These are phyloP conservation scores for Chimonanthus praecox DNA, from an alignment of 164 flowering plant species.

Conservation along the genomic window DNA sequence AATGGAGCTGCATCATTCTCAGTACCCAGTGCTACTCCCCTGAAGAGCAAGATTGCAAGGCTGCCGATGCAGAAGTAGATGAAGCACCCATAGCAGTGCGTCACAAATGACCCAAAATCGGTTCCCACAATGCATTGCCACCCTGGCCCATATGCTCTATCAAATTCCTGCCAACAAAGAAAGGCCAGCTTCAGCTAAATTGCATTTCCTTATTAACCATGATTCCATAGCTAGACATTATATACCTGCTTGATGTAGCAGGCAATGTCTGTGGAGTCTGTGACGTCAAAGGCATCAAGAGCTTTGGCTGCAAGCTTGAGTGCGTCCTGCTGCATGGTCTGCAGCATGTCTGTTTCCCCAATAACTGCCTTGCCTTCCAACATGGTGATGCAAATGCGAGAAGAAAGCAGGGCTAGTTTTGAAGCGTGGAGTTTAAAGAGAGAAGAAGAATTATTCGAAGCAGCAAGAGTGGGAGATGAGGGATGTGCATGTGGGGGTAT, in stretches of 20 bases:
- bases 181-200: too few species aligned
- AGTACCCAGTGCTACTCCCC: constrained; percentile 30
- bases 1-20: too few species aligned
- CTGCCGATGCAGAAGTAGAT: constrained; percentile 67
- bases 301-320: constrained; percentile 78
- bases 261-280: constrained; percentile 78
- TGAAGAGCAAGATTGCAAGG: constrained; percentile 70
- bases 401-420: too few species aligned
- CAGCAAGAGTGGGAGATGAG: too few species aligned
- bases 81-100: constrained; percentile 74
- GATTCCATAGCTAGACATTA: background rate
- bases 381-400: constrained; percentile 26
- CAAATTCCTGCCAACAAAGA: constrained; percentile 54
- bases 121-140: constrained; percentile 41
- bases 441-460: too few species aligned
- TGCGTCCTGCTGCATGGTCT: constrained; percentile 89
- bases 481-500: too few species aligned
- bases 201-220: too few species aligned
- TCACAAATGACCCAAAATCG: constrained; percentile 87
- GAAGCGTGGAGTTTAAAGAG: too few species aligned
- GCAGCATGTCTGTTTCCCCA: constrained; percentile 86
- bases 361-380: constrained; percentile 90
- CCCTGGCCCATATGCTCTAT: constrained; percentile 31
- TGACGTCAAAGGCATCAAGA: constrained; percentile 74
- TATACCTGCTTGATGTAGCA: constrained; percentile 76